phyloP scores from a whole-genome alignment of 805 yeast genomes.

The Zygosaccharomyces gambellarensis region DNA sequence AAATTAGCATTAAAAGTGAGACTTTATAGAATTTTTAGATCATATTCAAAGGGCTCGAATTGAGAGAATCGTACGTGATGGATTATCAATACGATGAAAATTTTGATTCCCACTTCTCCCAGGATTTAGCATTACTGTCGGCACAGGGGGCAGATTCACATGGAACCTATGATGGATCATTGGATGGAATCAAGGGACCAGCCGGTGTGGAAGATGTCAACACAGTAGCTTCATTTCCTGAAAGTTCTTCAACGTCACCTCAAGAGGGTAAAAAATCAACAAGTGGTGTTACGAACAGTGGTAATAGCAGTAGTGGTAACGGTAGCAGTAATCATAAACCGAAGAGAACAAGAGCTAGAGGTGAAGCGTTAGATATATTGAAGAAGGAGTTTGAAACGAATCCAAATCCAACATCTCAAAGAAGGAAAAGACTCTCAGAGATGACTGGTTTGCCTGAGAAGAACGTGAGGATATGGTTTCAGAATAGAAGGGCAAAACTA shows the following conservation, averaged over 20 bases:
- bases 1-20: not conserved
- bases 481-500: conserved; percentile 76
- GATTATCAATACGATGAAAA: conserved; percentile 13
- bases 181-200: not conserved
- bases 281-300: conserved; percentile 7
- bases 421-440: conserved; percentile 62
- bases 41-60: not conserved
- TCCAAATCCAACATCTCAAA: conserved; percentile 71
- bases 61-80: not conserved
- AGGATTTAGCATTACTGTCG: conserved; percentile 11
- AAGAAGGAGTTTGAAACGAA: conserved; percentile 65
- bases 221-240: not conserved
- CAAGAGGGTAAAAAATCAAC: conserved; percentile 1
- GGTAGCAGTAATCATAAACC: conserved; percentile 26
- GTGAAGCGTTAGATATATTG: conserved; percentile 67
- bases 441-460: conserved; percentile 80
- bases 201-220: not conserved
- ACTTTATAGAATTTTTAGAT: not conserved
- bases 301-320: conserved; percentile 7
- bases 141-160: conserved; percentile 6
- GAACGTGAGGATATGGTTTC: conserved; percentile 91
- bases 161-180: not conserved
- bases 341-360: conserved; percentile 69
- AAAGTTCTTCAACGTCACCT: not conserved
- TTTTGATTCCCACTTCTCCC: conserved; percentile 11